These are phyloP conservation scores for Camellia oleifera DNA, from an alignment of 179 eudicot species.

Conservation along the genomic window DNA sequence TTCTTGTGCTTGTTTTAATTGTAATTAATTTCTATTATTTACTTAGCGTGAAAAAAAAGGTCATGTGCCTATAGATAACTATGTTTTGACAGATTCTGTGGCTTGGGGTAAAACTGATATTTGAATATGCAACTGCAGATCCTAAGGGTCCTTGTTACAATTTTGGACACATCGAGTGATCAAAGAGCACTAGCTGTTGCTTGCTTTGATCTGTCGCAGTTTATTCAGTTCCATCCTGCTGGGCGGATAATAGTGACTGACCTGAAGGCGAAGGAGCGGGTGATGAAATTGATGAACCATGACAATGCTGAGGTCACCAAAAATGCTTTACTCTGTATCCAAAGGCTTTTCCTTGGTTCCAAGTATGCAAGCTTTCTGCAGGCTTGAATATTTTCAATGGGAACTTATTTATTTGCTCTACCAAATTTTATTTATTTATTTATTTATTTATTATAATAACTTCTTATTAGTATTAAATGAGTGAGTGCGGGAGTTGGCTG, in stretches of 20 bases:
- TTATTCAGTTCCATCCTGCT: slow-evolving; percentile 80
- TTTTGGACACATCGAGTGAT: slow-evolving; percentile 77
- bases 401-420: neutral
- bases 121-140: slow-evolving; percentile 45
- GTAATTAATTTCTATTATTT: neutral
- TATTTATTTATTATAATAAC: neutral
- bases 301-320: slow-evolving; percentile 95
- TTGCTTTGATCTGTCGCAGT: slow-evolving; percentile 94
- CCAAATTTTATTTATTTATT: neutral
- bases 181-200: slow-evolving; percentile 87
- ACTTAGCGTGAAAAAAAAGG: too few relatives aligned
- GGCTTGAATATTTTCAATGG: slow-evolving; percentile 33
- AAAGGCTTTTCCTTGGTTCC: slow-evolving; percentile 98
- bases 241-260: slow-evolving; percentile 84
- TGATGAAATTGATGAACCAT: slow-evolving; percentile 93
- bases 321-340: slow-evolving; percentile 87
- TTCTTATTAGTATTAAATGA: neutral
- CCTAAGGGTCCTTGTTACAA: slow-evolving; percentile 82
- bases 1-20: neutral
- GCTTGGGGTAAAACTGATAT: slow-evolving; percentile 12
- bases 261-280: slow-evolving; percentile 95
- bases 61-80: too few relatives aligned
- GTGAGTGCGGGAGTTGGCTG: neutral
- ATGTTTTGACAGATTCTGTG: neutral
- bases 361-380: slow-evolving; percentile 98